phyloP scores from a whole-genome alignment of 2,329 filamentous ascomycete species.

The Rutstroemia sp. region DNA sequence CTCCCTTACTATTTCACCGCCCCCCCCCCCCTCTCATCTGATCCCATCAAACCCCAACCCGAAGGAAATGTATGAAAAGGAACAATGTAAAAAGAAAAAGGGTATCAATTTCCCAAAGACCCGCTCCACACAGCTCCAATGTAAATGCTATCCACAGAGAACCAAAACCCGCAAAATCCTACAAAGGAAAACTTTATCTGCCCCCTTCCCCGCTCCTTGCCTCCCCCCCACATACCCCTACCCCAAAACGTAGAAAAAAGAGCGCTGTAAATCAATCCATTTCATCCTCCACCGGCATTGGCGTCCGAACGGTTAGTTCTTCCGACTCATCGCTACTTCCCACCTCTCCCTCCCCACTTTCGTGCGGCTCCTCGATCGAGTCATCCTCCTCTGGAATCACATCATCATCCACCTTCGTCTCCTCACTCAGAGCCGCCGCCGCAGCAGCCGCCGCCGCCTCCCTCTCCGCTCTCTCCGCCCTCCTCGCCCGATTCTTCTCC shows the following conservation, averaged over 20 bases:
- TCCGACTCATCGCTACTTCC: conserved; percentile 12
- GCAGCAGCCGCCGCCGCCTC: too few species aligned
- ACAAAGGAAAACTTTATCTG: too few species aligned
- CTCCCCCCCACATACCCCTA: neutral
- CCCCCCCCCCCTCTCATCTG: neutral
- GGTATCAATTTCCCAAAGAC: conserved; percentile 9
- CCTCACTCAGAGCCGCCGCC: too few species aligned
- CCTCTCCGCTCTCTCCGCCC: conserved; percentile 15
- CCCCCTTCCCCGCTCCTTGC: neutral
- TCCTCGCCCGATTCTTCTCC: conserved; percentile 27
- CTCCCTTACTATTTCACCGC: neutral
- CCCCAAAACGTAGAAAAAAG: neutral
- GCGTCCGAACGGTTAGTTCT: conserved; percentile 18
- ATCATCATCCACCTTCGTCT: neutral
- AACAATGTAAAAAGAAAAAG: neutral
- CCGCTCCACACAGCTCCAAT: neutral
- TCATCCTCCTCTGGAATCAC: conserved; percentile 16
- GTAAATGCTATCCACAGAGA: conserved; percentile 5
- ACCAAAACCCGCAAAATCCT: neutral
- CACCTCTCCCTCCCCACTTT: neutral
- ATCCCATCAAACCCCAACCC: neutral
- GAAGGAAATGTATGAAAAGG: neutral
- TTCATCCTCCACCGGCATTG: conserved; percentile 22
- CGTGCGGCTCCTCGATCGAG: conserved; percentile 5
- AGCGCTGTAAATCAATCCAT: conserved; percentile 1